Conservation (phyloP, 169 alveolate species). For the Plasmodium inui region DNA sequence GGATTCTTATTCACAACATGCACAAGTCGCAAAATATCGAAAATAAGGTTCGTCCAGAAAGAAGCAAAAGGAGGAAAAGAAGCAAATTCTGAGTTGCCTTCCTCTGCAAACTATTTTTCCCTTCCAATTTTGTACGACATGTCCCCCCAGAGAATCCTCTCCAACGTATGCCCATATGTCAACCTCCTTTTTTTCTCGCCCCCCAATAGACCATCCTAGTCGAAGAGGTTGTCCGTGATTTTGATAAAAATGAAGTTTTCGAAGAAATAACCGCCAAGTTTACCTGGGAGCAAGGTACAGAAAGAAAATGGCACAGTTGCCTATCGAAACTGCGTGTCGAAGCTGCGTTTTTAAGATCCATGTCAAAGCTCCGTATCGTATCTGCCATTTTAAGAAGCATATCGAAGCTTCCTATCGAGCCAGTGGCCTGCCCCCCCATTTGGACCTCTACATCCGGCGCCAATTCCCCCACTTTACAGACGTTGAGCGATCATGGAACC, state of each 20-base stretch:
- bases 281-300: constrained; percentile 86
- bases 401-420: background rate
- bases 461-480: constrained; percentile 57
- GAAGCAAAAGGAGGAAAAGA: background rate
- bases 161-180: background rate
- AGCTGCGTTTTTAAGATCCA: too few species aligned
- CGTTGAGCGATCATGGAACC: constrained; percentile 86
- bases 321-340: background rate
- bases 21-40: constrained; percentile 53
- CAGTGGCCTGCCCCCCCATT: background rate
- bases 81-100: background rate
- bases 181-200: background rate
- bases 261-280: constrained; percentile 84
- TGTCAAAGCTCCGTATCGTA: background rate
- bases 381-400: background rate
- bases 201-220: constrained; percentile 32
- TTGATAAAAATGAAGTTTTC: constrained; percentile 62
- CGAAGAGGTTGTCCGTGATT: constrained; percentile 73
- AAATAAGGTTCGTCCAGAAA: constrained; percentile 34
- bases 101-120: background rate
- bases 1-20: constrained; percentile 14
- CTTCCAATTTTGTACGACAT: background rate
- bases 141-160: background rate
- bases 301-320: background rate
- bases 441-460: background rate